Base-by-base conservation (phyloP, 208 protist genomes). In the Crithidia brevicula region DNA sequence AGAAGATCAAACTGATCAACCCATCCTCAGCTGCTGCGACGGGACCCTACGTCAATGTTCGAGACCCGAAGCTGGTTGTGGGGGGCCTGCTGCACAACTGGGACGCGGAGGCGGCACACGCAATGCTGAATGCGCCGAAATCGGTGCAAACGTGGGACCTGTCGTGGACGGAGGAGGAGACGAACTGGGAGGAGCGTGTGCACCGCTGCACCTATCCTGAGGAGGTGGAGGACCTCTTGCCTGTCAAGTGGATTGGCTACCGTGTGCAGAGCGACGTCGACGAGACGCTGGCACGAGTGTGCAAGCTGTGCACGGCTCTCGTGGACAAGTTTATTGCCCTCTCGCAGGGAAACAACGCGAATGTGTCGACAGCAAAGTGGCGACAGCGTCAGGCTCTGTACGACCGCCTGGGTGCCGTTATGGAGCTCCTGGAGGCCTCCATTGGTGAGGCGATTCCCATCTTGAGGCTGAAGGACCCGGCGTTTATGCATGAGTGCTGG, bases 221-320 rank as follows among this genome's bases (percentile, higher is more conserved):
- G 43, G 92, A 94, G 57, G 89, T 95, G 28, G 92, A 96, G 72
- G 85, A 81, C 33, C 80, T 96, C 33, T 68, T 96, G 42, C 92
- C 92, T 0, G 67, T 81, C 25, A 94, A 92, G 66, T 96, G 92
- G 89, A 87, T 96, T 31, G 92, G 89, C 49, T 95, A 96, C 82
- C 79, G 82, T 54, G 69, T 89, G 36, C 76, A 86, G 71, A 88
- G 69, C 65, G 87, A 94, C 59, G 83, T 94, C 16, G 92, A 96
- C 65, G 89, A 92, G 68, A 91, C 87, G 53, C 72, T 96, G 53
- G 87, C 92, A n/a, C 75, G 85, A 10, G 89, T 96, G 33, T 96
- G 92, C 63, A 89, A 81, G 74, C 81, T 96, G 56, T 96, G 92
- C 72, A 96, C 92, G 10, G 89, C 89, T 0, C 81, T 96, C 9